Evolutionary conservation across 192 early-diverging fungal species (phyloP).

Genomic region (Linnemannia exigua): DNA sequence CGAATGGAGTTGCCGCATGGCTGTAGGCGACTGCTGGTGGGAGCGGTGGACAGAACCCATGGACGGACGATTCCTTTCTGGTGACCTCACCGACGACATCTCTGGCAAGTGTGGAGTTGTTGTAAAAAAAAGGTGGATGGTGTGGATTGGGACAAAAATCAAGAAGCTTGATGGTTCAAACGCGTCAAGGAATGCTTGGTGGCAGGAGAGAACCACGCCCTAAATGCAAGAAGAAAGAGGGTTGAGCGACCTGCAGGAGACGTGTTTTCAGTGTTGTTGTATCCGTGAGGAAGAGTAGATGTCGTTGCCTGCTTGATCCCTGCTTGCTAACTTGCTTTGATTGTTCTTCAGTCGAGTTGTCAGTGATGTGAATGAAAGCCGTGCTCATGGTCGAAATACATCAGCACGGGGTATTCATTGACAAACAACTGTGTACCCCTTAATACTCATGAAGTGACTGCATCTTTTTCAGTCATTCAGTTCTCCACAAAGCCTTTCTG

Average conservation of each 20-base stretch:
- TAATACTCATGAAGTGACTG: neutral
- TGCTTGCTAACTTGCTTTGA: no score
- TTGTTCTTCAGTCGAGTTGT: no score
- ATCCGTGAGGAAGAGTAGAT: no score
- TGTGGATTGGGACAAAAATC: neutral
- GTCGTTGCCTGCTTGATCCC: no score
- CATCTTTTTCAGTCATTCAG: neutral
- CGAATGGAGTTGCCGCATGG: neutral
- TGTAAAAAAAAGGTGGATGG: neutral
- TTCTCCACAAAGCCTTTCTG: no score
- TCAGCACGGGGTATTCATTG: no score
- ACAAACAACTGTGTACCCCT: no score
- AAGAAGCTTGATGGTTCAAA: neutral
- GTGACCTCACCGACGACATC: neutral
- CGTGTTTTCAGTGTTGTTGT: no score
- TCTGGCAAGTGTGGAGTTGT: neutral
- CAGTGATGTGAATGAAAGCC: no score
- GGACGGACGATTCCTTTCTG: neutral
- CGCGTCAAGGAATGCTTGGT: neutral
- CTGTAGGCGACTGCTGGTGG: neutral
- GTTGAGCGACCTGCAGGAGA: no score
- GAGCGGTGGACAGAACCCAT: neutral
- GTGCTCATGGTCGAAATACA: no score
- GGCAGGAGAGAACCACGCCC: neutral
- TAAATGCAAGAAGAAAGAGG: neutral